A percentile compares a stretch with the other conserved stretches of the same genome.
Conservation (phyloP, 306 rosid genomes). For the Quercus cerris region DNA sequence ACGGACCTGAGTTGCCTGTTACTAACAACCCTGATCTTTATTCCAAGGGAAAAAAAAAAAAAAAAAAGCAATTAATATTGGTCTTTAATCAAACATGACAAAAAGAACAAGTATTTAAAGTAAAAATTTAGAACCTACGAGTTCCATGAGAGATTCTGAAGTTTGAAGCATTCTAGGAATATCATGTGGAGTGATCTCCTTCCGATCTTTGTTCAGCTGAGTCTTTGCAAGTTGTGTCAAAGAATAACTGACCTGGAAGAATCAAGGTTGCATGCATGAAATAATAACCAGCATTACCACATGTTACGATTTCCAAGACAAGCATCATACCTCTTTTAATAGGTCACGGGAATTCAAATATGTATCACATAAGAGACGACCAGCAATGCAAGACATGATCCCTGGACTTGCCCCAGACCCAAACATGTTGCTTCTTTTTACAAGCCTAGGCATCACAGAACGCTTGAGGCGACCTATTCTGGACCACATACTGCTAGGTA, state of each 20-base stretch:
- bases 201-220: conserved; percentile 81
- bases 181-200: conserved; percentile 82
- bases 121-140: conserved; percentile 50
- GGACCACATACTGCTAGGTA: conserved; percentile 84
- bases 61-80: background rate
- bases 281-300: conserved; percentile 12
- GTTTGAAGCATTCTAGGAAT: conserved; percentile 73
- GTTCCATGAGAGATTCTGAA: conserved; percentile 69
- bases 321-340: conserved; percentile 72
- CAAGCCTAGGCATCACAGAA: conserved; percentile 81
- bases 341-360: conserved; percentile 86
- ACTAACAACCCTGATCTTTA: background rate
- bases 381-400: conserved; percentile 89
- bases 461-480: conserved; percentile 91
- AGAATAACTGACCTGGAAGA: conserved; percentile 88
- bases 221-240: conserved; percentile 84
- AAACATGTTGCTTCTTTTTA: conserved; percentile 59
- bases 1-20: background rate
- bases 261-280: conserved; percentile 21
- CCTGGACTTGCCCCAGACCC: conserved; percentile 94
- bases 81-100: background rate
- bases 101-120: background rate
- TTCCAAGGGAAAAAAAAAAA: background rate
- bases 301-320: conserved; percentile 15
- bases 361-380: conserved; percentile 94